phyloP scores from a whole-genome alignment of 768 basidiomycete species.

The Epithele typhae region DNA sequence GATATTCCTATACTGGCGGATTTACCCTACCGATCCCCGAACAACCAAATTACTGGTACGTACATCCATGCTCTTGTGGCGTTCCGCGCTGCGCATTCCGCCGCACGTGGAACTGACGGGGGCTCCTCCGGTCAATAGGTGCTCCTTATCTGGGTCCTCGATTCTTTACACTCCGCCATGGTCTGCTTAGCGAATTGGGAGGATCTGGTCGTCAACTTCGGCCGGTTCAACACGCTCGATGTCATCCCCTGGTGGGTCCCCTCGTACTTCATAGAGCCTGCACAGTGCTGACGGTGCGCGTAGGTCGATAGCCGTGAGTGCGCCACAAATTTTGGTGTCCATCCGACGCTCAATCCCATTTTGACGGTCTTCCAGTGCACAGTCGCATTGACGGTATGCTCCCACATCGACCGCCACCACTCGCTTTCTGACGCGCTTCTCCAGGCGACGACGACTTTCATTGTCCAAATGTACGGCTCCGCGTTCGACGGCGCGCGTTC shows the following conservation, averaged over 20 bases:
- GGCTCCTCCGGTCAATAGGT: slow-evolving; percentile 1
- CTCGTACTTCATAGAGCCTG: slow-evolving; percentile 9
- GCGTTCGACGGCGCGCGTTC: background rate
- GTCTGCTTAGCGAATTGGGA: slow-evolving; percentile 16
- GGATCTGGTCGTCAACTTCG: slow-evolving; percentile 14
- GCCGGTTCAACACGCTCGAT: slow-evolving; percentile 5
- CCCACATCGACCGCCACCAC: no score
- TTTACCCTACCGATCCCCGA: slow-evolving; percentile 8
- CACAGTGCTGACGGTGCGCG: slow-evolving; percentile 13
- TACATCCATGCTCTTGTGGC: no score
- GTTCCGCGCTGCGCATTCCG: no score
- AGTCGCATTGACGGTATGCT: slow-evolving; percentile 13
- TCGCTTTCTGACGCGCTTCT: no score
- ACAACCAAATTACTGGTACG: background rate
- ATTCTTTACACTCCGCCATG: slow-evolving; percentile 14
- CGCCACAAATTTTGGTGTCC: no score
- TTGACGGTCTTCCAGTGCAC: no score
- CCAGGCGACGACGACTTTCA: slow-evolving; percentile 21
- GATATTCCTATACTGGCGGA: slow-evolving; percentile 9
- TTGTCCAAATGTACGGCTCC: slow-evolving; percentile 20
- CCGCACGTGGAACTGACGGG: no score
- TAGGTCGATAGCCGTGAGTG: slow-evolving; percentile 5
- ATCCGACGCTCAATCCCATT: no score
- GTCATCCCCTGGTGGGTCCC: slow-evolving; percentile 3
- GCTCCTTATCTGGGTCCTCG: slow-evolving; percentile 17